Conservation (phyloP, 345 rosid genomes). For the Raphanus raphanistrum region DNA sequence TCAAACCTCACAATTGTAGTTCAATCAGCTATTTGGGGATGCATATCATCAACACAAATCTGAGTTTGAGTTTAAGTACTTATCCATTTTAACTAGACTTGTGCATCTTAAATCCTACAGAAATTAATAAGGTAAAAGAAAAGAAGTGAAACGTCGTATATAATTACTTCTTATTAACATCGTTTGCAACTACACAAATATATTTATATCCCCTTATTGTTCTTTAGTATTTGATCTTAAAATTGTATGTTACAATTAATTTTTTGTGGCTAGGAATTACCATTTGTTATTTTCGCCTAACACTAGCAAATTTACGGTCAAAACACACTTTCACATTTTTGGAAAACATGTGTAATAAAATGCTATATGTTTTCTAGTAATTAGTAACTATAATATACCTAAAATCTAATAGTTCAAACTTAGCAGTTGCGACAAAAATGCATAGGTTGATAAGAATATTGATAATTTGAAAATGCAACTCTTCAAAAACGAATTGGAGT, state of each 20-base stretch:
- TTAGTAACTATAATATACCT: neutral
- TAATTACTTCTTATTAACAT: neutral
- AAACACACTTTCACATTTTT: neutral
- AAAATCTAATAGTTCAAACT: neutral
- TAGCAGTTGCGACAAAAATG: neutral
- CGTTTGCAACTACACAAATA: neutral
- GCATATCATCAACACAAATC: neutral
- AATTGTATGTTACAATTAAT: neutral
- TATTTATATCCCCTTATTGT: neutral
- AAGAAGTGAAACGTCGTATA: neutral
- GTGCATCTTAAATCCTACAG: neutral
- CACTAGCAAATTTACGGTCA: neutral
- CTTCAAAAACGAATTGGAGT: neutral
- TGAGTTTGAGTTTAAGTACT: neutral
- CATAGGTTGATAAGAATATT: neutral
- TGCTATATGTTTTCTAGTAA: neutral
- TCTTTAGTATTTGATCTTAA: neutral
- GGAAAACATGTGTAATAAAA: neutral
- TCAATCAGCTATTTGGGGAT: neutral
- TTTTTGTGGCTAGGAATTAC: neutral
- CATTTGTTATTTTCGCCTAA: neutral
- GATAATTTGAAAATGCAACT: neutral
- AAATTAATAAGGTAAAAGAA: neutral
- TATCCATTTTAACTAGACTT: neutral
- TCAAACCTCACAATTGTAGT: neutral